Conservation (phyloP, 2,329 filamentous ascomycete species). For the Ramichloridium luteum region DNA sequence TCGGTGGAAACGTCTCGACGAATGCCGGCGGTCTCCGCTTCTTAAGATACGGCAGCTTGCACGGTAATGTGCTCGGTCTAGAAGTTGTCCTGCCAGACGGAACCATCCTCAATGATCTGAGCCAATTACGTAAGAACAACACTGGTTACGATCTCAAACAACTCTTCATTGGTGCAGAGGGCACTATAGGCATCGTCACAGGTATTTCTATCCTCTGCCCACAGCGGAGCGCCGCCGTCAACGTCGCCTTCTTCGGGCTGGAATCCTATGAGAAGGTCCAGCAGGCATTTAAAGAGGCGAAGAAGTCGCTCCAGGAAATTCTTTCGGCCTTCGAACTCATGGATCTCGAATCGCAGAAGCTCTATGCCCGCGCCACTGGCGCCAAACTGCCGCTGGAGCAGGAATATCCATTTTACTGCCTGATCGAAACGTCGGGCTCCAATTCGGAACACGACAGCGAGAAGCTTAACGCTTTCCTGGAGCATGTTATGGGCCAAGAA, state of each 20-base stretch:
- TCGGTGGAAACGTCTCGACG: slow-evolving; percentile 90
- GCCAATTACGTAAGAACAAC: slow-evolving; percentile 90
- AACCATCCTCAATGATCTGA: slow-evolving; percentile 80
- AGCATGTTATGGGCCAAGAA: slow-evolving; percentile 78
- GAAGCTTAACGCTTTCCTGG: slow-evolving; percentile 82
- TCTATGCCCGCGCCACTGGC: slow-evolving; percentile 62
- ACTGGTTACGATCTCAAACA: slow-evolving; percentile 97
- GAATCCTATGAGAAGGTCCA: slow-evolving; percentile 85
- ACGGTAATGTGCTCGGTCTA: slow-evolving; percentile 82
- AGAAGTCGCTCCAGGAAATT: slow-evolving; percentile 83
- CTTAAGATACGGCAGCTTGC: slow-evolving; percentile 83
- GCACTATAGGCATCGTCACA: slow-evolving; percentile 89
- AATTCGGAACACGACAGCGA: slow-evolving; percentile 85
- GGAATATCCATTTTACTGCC: slow-evolving; percentile 85
- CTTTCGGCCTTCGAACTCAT: slow-evolving; percentile 96
- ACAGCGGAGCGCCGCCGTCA: slow-evolving; percentile 73
- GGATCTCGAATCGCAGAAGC: slow-evolving; percentile 69
- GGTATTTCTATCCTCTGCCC: slow-evolving; percentile 82
- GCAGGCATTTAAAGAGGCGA: slow-evolving; percentile 75
- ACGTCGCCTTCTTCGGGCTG: slow-evolving; percentile 88
- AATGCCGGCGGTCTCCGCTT: slow-evolving; percentile 88
- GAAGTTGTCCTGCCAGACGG: slow-evolving; percentile 91
- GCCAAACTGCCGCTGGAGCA: slow-evolving; percentile 71
- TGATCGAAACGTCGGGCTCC: slow-evolving; percentile 91
- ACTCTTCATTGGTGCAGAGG: slow-evolving; percentile 89